phyloP scores from a whole-genome alignment of 2,329 filamentous ascomycete genomes.

The Sporothrix euskadiensis region DNA sequence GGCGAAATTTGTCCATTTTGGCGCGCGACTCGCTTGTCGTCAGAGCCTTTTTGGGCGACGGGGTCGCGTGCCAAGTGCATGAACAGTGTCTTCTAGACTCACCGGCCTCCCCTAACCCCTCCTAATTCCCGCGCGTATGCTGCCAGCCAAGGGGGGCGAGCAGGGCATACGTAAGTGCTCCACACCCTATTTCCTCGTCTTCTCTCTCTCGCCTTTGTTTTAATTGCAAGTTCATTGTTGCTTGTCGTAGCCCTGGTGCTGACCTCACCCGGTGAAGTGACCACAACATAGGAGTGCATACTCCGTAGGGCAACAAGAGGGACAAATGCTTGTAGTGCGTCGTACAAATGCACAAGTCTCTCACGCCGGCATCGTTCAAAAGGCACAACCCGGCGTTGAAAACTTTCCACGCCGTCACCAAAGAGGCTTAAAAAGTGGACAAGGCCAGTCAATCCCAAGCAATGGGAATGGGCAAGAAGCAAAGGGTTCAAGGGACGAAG shows the following conservation, averaged over 20 bases:
- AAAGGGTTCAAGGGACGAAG: not conserved
- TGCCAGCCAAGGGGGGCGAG: not conserved
- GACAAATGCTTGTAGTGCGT: not conserved
- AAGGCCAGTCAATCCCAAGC: not conserved
- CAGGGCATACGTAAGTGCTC: constrained; percentile 27
- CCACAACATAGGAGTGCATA: not conserved
- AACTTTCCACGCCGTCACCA: not conserved
- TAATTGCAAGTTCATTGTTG: not conserved
- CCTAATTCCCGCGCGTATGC: not conserved
- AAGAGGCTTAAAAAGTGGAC: constrained; percentile 22
- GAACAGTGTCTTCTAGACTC: not conserved
- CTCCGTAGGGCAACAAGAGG: not conserved
- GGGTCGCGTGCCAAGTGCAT: constrained; percentile 15
- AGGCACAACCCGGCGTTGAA: not conserved
- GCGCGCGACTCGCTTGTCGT: not conserved
- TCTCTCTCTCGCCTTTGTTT: not conserved
- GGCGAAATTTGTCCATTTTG: not conserved
- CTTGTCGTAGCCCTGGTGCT: not conserved
- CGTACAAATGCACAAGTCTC: not conserved
- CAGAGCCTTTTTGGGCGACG: not conserved
- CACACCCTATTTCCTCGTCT: constrained; percentile 5
- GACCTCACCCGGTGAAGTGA: not conserved
- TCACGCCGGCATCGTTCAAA: not conserved
- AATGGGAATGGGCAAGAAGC: not conserved
- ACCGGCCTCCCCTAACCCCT: not conserved